Conservation (phyloP, 2,329 filamentous ascomycete species). For the Cladophialophora bantiana region DNA sequence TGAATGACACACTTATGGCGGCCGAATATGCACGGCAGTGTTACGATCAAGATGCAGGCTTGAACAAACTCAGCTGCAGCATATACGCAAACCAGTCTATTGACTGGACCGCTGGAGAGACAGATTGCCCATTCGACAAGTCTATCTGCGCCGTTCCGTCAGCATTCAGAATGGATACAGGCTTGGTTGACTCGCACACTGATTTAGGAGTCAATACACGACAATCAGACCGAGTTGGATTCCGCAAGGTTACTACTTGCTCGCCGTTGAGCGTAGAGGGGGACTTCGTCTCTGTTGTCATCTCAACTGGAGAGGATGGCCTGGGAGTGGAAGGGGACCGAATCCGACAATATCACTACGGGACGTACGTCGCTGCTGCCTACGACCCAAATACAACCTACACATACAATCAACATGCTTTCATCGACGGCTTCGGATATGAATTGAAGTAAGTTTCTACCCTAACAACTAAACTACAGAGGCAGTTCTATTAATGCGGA, state of each 20-base stretch:
- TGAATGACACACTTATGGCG: constrained; percentile 40
- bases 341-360: constrained; percentile 24
- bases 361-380: constrained; percentile 5
- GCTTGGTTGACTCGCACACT: constrained; percentile 40
- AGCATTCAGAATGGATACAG: constrained; percentile 31
- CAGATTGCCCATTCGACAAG: constrained; percentile 34
- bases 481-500: neutral
- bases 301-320: constrained; percentile 16
- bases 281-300: constrained; percentile 13
- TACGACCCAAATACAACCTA: constrained; percentile 22
- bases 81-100: constrained; percentile 28
- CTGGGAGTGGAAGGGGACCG: constrained; percentile 17
- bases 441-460: constrained; percentile 21
- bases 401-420: constrained; percentile 24
- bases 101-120: constrained; percentile 29
- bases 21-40: constrained; percentile 40
- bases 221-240: constrained; percentile 38
- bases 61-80: constrained; percentile 33
- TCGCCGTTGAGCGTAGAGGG: constrained; percentile 28
- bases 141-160: constrained; percentile 5
- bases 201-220: constrained; percentile 44
- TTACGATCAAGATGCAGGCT: constrained; percentile 31
- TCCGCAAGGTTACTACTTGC: constrained; percentile 41
- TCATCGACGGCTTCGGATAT: constrained; percentile 27
- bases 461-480: too few species aligned